Base-by-base conservation (phyloP, 148 eudicot genomes). In the Rhododendron vialii region DNA sequence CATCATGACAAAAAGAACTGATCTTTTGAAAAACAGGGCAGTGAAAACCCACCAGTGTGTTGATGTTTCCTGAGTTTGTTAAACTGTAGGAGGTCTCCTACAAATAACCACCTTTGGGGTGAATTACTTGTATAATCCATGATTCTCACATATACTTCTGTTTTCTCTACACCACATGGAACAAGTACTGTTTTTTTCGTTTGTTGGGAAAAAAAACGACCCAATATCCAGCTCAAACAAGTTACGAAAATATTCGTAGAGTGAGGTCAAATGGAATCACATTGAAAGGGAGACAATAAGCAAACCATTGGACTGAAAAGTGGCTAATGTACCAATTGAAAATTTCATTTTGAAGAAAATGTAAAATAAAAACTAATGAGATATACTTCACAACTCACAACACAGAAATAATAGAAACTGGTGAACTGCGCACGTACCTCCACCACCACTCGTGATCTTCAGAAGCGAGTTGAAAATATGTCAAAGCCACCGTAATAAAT, bases 371-470 rank as follows among this genome's bases (percentile, higher is more conserved):
- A 69, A 28, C 35, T 28, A 18, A 65, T 22, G 20, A 28, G 53
- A 33, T 48, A 73, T 30, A 74, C 48, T 59, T 50, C 30, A 55
- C 47, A 47, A 0, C n/a, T 13, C 79, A 18, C 5, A 20, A 75
- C 6, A 18, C 10, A 15, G 63, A 10, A 36, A 77, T 5, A 57
- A 53, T 20, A 85, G 36, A 13, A 81, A 15, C 35, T 11, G 28
- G 73, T 76, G 17, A 61, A 83, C 7, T 14, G 24, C 26, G 15
- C 38, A 59, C 86, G 38, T 83, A 87, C 88, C 88, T 87, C 88
- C 88, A 87, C 88, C 88, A 87, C 88, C 88, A 87, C 78, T 87
- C 88, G 45, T 87, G 88, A 76, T 87, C 88, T 65, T 87, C 88
- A 35, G 88, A 73, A 36, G 88, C 88, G 55, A 87, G 88, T 84